phyloP scores from a whole-genome alignment of 2,329 filamentous ascomycete genomes.

The Calonectria crousiana region DNA sequence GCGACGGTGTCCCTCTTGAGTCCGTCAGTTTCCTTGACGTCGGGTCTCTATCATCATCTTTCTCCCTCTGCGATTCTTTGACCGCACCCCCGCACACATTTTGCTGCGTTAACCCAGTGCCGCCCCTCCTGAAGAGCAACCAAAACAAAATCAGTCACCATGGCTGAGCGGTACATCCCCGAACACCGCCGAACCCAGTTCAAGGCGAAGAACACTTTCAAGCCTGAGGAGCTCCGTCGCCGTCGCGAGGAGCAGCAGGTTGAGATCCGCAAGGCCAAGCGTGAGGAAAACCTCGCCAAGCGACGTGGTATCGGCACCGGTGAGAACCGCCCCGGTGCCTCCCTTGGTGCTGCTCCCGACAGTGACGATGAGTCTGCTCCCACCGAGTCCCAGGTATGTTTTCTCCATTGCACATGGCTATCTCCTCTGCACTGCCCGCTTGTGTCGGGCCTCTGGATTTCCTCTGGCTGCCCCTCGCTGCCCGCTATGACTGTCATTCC shows the following conservation, averaged over 20 bases:
- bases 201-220: slow-evolving; percentile 99
- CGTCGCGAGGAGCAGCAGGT: slow-evolving; percentile 99
- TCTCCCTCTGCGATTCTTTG: slow-evolving; percentile 33
- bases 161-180: slow-evolving; percentile 99
- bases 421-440: slow-evolving; percentile 18
- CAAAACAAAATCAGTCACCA: slow-evolving; percentile 64
- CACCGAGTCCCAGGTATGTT: slow-evolving; percentile 91
- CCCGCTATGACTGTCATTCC: slow-evolving; percentile 35
- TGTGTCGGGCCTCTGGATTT: not conserved
- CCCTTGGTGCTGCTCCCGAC: slow-evolving; percentile 89
- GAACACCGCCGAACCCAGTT: slow-evolving; percentile 99
- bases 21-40: slow-evolving; percentile 27
- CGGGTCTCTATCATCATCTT: slow-evolving; percentile 22
- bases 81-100: slow-evolving; percentile 46
- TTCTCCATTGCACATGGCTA: slow-evolving; percentile 28
- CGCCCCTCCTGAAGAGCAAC: slow-evolving; percentile 30
- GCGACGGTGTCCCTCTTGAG: slow-evolving; percentile 27
- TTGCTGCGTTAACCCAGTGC: slow-evolving; percentile 42
- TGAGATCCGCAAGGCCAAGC: slow-evolving; percentile 98
- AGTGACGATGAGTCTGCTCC: slow-evolving; percentile 97
- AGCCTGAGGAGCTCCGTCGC: slow-evolving; percentile 97
- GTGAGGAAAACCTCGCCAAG: slow-evolving; percentile 99
- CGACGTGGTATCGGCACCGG: slow-evolving; percentile 91
- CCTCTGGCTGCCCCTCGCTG: slow-evolving; percentile 12
- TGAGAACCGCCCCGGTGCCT: slow-evolving; percentile 83